Evolutionary conservation across 306 rosid genomes (phyloP), one percentile per base, ranked within the genome.

Genomic region (Gynostemma pentaphyllum): DNA sequence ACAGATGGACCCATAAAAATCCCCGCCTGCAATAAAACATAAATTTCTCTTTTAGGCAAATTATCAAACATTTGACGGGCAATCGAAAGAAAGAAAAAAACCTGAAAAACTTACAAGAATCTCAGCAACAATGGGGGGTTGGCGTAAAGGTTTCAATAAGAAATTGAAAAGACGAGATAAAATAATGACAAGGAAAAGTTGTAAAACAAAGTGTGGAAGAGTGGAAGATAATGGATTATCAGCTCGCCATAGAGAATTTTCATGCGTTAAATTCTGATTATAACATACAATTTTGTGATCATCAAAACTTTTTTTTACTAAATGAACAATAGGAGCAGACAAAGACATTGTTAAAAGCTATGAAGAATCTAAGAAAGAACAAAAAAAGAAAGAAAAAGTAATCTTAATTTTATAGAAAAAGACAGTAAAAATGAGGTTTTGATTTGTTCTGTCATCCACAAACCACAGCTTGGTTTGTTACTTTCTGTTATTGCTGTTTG

Each of bases 61-160:
- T 34, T 10, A 29, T 3, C 45, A 2, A 56, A 34, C 15, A 49
- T 9, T 10, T 60, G 13, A 16, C 8, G 41, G 59, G 3, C 18
- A 29, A 45, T 8, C 2, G 9, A 46, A 47, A 29, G n/a, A n/a
- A n/a, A n/a, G n/a, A n/a, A n/a, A n/a, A n/a, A n/a, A n/a, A n/a
- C n/a, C n/a, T n/a, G n/a, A n/a, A n/a, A n/a, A n/a, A 53, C 69
- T 56, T 71, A 77, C 81, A 36, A 77, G 75, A 19, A 77, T 73
- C 39, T 77, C 78, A 3, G 75, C 75, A n/a, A 66, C 54, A 5
- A 72, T 70, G 4, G 70, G 81, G 0, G 84, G 79, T 14, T 75
- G 77, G 42, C 64, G 76, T 7, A 72, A 22, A 21, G 65, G 75
- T 32, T 49, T 72, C 29, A 80, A 67, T 62, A 21, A 4, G 30